Evolutionary conservation across 495 filamentous ascomycete species (phyloP).

Genomic region (Neurospora intermedia): DNA sequence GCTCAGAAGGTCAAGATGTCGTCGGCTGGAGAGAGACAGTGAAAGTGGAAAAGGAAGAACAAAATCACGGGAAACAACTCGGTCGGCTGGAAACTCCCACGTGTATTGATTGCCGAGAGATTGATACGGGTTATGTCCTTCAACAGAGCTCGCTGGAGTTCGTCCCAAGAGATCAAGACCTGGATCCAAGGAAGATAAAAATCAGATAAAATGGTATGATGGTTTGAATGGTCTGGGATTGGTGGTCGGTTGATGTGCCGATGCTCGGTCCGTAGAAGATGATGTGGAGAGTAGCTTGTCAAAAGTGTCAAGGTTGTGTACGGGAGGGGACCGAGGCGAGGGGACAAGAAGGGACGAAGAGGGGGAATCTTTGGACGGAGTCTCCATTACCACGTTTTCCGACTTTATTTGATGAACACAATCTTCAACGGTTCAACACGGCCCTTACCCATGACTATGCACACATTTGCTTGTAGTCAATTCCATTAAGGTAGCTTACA

Average conservation of each 20-base stretch:
- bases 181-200: not conserved
- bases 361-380: not conserved
- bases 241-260: not conserved
- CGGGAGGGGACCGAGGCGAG: not conserved
- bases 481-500: not conserved
- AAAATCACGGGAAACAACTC: not conserved
- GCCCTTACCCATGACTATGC: not conserved
- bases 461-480: not conserved
- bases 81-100: not conserved
- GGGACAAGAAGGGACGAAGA: not conserved
- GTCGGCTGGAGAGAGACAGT: not conserved
- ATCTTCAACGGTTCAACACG: not conserved
- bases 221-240: not conserved
- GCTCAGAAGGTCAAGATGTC: not conserved
- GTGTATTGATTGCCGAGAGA: not conserved
- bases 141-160: not conserved
- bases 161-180: not conserved
- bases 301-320: not conserved
- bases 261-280: not conserved
- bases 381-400: not conserved
- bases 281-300: not conserved
- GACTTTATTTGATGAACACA: not conserved
- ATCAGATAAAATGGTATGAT: not conserved
- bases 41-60: not conserved
- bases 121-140: not conserved